phyloP scores from a whole-genome alignment of 1,139 yeast species.

The Yamadazyma songkhlaensis region DNA sequence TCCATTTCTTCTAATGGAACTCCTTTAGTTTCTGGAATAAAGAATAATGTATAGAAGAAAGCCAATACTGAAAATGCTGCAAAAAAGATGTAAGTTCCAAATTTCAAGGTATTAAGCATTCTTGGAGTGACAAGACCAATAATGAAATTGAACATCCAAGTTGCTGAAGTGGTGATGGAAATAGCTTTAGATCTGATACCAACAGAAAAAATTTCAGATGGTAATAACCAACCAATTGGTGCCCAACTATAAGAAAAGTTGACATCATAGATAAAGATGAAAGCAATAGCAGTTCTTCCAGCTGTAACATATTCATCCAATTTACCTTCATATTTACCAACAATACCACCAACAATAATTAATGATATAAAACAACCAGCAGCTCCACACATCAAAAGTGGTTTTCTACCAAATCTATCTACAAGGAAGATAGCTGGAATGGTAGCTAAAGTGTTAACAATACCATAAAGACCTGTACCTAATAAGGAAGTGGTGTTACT shows the following conservation, averaged over 20 bases:
- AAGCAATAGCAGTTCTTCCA: conserved; percentile 44
- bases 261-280: conserved; percentile 34
- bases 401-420: conserved; percentile 48
- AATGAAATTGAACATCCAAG: conserved; percentile 35
- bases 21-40: conserved; percentile 31
- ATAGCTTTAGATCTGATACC: conserved; percentile 25
- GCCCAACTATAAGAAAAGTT: conserved; percentile 27
- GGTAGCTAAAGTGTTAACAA: conserved; percentile 53
- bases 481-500: conserved; percentile 19
- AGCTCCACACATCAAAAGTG: conserved; percentile 45
- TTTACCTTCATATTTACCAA: conserved; percentile 42
- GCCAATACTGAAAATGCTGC: conserved; percentile 22
- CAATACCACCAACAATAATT: conserved; percentile 43
- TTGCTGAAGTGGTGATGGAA: conserved; percentile 32
- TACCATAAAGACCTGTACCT: conserved; percentile 54
- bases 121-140: conserved; percentile 29
- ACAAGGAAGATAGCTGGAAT: conserved; percentile 29
- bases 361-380: conserved; percentile 26
- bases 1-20: conserved; percentile 31
- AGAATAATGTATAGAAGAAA: conserved; percentile 20
- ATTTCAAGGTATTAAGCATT: conserved; percentile 21
- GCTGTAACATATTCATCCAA: conserved; percentile 16
- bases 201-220: conserved; percentile 40
- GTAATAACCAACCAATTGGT: conserved; percentile 42
- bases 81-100: conserved; percentile 25